Evolutionary conservation across 331 rosid species (phyloP).

Genomic region (Quercus lobata): DNA sequence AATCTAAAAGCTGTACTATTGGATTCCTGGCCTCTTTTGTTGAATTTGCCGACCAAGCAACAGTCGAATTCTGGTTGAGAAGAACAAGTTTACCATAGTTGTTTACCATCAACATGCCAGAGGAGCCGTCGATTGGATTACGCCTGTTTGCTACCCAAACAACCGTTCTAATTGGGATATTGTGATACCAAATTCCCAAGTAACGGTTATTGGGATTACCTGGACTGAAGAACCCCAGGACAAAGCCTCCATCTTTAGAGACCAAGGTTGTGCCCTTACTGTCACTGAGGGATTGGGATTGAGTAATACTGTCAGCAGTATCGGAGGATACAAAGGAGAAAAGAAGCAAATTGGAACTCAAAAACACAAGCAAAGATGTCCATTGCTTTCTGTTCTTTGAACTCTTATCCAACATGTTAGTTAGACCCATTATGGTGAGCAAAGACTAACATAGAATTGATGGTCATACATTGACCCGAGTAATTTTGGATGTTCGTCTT

Average conservation of each 20-base stretch:
- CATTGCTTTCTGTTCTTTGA: no score
- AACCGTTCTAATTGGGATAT: conserved; percentile 16
- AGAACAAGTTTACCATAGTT: conserved; percentile 22
- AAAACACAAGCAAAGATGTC: not conserved
- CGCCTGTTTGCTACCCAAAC: conserved; percentile 47
- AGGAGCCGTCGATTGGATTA: conserved; percentile 26
- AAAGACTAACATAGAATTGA: no score
- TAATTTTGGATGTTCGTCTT: no score
- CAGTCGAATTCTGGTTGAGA: conserved; percentile 6
- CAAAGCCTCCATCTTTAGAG: conserved; percentile 28
- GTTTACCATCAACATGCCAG: conserved; percentile 31
- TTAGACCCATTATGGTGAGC: no score
- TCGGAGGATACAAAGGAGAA: not conserved
- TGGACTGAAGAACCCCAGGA: conserved; percentile 51
- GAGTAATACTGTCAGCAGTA: conserved; percentile 21
- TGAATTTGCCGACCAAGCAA: conserved; percentile 40
- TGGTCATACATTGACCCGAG: no score
- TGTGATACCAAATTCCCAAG: conserved; percentile 43
- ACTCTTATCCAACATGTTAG: no score
- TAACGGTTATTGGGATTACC: conserved; percentile 11
- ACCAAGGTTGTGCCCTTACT: conserved; percentile 8
- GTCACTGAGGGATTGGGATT: conserved; percentile 14
- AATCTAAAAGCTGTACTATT: conserved; percentile 24
- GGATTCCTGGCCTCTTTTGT: conserved; percentile 26
- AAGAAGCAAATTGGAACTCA: not conserved